Conservation (phyloP, 179 eudicot species). For the Spergularia azorica region DNA sequence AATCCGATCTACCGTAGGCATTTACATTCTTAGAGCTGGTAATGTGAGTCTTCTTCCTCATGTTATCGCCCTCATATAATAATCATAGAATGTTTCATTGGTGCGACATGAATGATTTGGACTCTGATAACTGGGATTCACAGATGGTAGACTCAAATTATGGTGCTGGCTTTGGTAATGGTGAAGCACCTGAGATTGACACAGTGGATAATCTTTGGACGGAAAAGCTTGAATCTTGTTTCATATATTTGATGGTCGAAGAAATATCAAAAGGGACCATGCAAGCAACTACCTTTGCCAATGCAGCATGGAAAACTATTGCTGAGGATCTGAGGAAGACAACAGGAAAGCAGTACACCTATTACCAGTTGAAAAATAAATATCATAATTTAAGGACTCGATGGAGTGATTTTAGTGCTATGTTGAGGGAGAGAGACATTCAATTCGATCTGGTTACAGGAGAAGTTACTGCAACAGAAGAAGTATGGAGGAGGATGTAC, state of each 20-base stretch:
- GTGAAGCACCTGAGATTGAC: constrained; percentile 28
- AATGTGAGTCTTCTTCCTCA: background rate
- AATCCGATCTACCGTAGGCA: background rate
- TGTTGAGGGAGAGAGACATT: constrained; percentile 37
- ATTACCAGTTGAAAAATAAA: constrained; percentile 38
- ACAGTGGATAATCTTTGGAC: constrained; percentile 33
- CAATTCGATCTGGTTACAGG: constrained; percentile 30
- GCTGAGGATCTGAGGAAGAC: constrained; percentile 27
- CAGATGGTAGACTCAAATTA: constrained; percentile 28
- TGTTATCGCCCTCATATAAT: background rate
- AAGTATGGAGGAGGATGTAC: constrained; percentile 31
- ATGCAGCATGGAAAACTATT: constrained; percentile 37
- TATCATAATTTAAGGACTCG: constrained; percentile 39
- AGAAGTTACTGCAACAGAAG: constrained; percentile 35
- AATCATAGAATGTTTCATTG: background rate
- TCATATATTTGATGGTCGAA: constrained; percentile 33
- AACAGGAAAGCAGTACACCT: constrained; percentile 35
- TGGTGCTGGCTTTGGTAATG: constrained; percentile 20
- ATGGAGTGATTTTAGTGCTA: constrained; percentile 35
- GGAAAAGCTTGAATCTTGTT: constrained; percentile 35
- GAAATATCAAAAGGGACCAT: constrained; percentile 34
- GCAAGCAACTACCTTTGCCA: constrained; percentile 40
- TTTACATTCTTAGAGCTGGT: constrained; percentile 3
- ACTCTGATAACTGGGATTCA: background rate
- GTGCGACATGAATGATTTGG: background rate